Percentiles rank a stretch among this genome's conserved stretches.
Conservation (phyloP, 192 early-diverging fungal genomes). For the Linderina pennispora region DNA sequence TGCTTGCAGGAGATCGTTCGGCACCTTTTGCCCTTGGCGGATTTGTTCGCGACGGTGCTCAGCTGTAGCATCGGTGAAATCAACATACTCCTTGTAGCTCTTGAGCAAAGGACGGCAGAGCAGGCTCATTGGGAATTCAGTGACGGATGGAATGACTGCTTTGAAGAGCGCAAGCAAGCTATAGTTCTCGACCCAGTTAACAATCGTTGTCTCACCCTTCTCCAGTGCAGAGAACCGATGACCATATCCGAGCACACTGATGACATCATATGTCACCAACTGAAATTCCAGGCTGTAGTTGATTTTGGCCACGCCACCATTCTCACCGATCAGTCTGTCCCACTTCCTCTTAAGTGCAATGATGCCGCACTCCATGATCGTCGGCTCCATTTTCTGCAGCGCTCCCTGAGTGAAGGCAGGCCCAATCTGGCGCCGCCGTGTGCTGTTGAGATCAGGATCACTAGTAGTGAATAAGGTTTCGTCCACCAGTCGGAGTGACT, state of each 20-base stretch:
- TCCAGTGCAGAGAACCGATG: conserved; percentile 23
- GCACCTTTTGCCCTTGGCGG: conserved; percentile 1
- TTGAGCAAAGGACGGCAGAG: too few species aligned
- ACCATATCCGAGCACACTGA: conserved; percentile 34
- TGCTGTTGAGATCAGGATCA: conserved; percentile 28
- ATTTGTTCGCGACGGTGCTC: too few species aligned
- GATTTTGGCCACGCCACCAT: conserved; percentile 21
- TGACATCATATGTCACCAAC: conserved; percentile 34
- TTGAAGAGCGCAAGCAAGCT: too few species aligned
- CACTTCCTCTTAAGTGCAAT: conserved; percentile 27
- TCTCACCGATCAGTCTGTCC: conserved; percentile 14
- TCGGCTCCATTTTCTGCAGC: conserved; percentile 30
- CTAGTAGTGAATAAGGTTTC: conserved; percentile 37
- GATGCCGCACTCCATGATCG: conserved; percentile 36
- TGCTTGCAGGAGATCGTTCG: conserved; percentile 35
- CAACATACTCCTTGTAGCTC: conserved; percentile 13
- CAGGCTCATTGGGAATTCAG: too few species aligned
- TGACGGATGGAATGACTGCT: too few species aligned
- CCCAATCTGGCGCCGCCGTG: conserved; percentile 31
- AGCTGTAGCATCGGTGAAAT: neutral
- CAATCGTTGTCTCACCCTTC: conserved; percentile 16
- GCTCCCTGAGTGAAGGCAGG: conserved; percentile 32
- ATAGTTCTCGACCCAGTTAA: conserved; percentile 32
- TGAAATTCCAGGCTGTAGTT: conserved; percentile 39
- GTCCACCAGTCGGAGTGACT: conserved; percentile 24